Evolutionary conservation across 352 stramenopile species (phyloP), one percentile per base, ranked within the genome.

Genomic region (Bremia lactucae): DNA sequence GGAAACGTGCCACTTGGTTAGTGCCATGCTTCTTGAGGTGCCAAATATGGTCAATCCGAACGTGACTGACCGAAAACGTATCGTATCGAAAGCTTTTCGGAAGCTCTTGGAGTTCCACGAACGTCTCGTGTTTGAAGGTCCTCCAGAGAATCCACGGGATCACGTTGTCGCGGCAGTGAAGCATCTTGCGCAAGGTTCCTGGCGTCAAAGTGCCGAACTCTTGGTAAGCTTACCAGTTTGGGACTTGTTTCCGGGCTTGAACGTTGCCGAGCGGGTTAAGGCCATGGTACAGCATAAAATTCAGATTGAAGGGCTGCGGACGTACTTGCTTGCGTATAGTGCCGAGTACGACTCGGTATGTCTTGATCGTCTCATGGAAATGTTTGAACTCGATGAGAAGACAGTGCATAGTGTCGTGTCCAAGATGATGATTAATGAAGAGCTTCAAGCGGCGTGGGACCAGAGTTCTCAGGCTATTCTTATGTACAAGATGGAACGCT

Each of bases 351-450:
- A 98, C 47, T 96, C 91, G 34, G 70, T 99, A 36, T 96, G 79
- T 33, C 72, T 98, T 23, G 71, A 61, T 19, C 89, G 95, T 20
- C 71, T 99, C 21, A 98, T 89, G 59, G 83, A 93, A 47, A 98
- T 98, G 85, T 99, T 99, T 66, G 92, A 97, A 44, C 81, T 98
- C 40, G 82, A 90, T 18, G 87, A 95, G 46, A 96, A 91, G 66
- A 95, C 94, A 28, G 94, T 97, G 41, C 94, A 98, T 73, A 94
- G 75, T 44, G 84, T 98, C n/a, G 88, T 99, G 23, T 98, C 87
- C 36, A 98, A 98, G 65, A 98, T 99, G 94, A 98, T 99, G 78
- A 97, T 99, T 72, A 98, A 97, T 54, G 80, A 95, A 36, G 95
- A 99, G 64, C 75, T 99, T 2, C 83, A 94, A 52, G 96, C 89